phyloP scores from a whole-genome alignment of 1,284 basidiomycete genomes.

The Gomphus bonarii region DNA sequence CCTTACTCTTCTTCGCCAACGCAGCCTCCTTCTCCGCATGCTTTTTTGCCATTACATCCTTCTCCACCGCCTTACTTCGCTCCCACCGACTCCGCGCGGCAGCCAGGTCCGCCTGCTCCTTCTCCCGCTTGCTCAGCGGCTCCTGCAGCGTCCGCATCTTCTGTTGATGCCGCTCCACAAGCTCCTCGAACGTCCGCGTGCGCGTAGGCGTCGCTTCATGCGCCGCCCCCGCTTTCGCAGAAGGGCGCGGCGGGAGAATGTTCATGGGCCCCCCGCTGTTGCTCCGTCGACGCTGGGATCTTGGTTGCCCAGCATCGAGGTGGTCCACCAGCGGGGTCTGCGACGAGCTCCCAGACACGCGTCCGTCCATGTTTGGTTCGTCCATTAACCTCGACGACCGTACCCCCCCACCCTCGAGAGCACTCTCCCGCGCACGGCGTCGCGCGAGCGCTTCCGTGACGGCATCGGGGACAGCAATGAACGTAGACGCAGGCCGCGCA shows the following conservation, averaged over 20 bases:
- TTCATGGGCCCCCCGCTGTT: constrained; percentile 33
- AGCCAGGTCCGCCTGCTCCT: constrained; percentile 57
- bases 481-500: constrained; percentile 21
- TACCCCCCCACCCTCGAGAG: constrained; percentile 30
- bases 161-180: constrained; percentile 71
- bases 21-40: constrained; percentile 61
- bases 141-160: constrained; percentile 67
- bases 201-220: constrained; percentile 39
- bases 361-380: background rate
- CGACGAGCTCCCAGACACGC: background rate
- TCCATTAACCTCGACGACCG: background rate
- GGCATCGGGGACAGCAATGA: constrained; percentile 51
- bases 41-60: constrained; percentile 52
- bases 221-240: constrained; percentile 18
- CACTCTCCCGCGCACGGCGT: constrained; percentile 57
- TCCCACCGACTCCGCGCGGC: constrained; percentile 70
- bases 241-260: constrained; percentile 40
- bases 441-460: constrained; percentile 61
- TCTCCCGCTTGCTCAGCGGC: constrained; percentile 61
- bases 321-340: background rate
- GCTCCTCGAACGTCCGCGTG: constrained; percentile 66
- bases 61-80: constrained; percentile 55
- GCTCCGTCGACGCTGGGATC: constrained; percentile 24
- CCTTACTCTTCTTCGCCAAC: constrained; percentile 33
- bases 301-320: constrained; percentile 4